Percentiles rank a stretch among this genome's conserved stretches.
phyloP scores from a whole-genome alignment of 2,329 filamentous ascomycete species.

The Amphichorda felina region DNA sequence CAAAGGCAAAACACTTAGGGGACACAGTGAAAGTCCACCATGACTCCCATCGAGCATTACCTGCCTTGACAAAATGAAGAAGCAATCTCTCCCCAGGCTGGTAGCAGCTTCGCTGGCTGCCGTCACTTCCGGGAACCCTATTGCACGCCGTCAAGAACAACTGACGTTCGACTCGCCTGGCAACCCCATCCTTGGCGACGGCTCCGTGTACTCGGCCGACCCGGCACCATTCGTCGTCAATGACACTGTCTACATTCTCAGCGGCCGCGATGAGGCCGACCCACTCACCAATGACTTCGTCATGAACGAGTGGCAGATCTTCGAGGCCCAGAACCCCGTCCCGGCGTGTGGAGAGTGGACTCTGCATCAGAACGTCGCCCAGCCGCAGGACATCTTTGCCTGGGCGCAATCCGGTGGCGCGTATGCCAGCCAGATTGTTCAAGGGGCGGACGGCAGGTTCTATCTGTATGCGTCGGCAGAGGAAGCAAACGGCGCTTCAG shows the following conservation, averaged over 20 bases:
- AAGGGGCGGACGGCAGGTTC: too few species aligned
- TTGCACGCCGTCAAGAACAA: neutral
- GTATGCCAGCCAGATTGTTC: too few species aligned
- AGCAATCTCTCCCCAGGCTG: too few species aligned
- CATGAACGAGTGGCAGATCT: conserved; percentile 24
- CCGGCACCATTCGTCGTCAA: conserved; percentile 24
- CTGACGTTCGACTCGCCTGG: conserved; percentile 15
- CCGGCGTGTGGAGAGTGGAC: conserved; percentile 20
- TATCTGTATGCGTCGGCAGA: too few species aligned
- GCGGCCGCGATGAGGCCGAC: conserved; percentile 19
- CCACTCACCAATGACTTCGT: conserved; percentile 16
- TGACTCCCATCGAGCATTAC: too few species aligned
- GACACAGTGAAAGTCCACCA: too few species aligned
- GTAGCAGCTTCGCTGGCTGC: neutral
- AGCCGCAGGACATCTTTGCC: conserved; percentile 17
- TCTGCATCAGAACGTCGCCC: conserved; percentile 15
- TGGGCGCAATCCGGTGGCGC: conserved; percentile 19
- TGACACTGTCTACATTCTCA: conserved; percentile 21
- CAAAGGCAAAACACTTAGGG: too few species aligned
- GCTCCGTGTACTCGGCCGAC: conserved; percentile 23
- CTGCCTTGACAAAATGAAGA: too few species aligned
- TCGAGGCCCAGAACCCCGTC: conserved; percentile 14
- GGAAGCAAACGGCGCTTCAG: conserved; percentile 14
- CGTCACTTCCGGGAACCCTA: neutral
- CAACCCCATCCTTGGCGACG: conserved; percentile 23